These are phyloP conservation scores for Trichoderma guizhouense DNA, from an alignment of 2,329 filamentous ascomycete species.

Conservation along the genomic window DNA sequence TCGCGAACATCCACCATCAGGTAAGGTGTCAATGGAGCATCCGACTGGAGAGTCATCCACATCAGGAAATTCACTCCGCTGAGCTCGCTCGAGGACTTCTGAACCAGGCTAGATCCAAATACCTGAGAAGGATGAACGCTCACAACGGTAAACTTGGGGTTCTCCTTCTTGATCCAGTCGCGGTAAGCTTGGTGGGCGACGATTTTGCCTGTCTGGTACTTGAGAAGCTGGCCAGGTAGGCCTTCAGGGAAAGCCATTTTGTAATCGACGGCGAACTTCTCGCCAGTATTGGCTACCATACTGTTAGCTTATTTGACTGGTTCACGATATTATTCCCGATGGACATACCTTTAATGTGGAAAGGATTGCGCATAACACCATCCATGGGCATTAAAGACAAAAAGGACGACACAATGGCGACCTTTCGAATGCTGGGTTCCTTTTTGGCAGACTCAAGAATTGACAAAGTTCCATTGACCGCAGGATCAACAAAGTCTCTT, in stretches of 20 bases:
- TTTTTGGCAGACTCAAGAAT: slow-evolving; percentile 18
- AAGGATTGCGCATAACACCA: background rate
- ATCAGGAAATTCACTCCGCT: slow-evolving; percentile 20
- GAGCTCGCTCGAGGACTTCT: slow-evolving; percentile 22
- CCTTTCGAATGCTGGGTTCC: slow-evolving; percentile 12
- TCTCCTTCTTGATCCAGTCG: slow-evolving; percentile 18
- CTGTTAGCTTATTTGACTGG: background rate
- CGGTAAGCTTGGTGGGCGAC: slow-evolving; percentile 20
- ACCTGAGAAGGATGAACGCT: slow-evolving; percentile 21
- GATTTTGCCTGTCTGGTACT: slow-evolving; percentile 22
- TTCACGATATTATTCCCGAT: fast-evolving
- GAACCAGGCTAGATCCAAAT: slow-evolving; percentile 19
- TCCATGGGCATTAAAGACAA: slow-evolving; percentile 18
- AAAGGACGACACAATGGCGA: slow-evolving; percentile 20
- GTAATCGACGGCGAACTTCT: background rate
- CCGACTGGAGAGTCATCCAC: slow-evolving; percentile 4
- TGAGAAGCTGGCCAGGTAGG: background rate
- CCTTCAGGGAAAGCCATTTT: slow-evolving; percentile 10
- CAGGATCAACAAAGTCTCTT: slow-evolving; percentile 19
- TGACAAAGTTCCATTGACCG: slow-evolving; percentile 17
- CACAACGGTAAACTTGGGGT: slow-evolving; percentile 12
- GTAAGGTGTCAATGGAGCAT: background rate
- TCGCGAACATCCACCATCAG: slow-evolving; percentile 5
- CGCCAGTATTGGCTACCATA: background rate
- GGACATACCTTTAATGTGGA: slow-evolving; percentile 13